Percentiles rank a stretch among this genome's conserved stretches.
Evolutionary conservation across 2,329 filamentous ascomycete species (phyloP).

Genomic region (Trichoderma gracile): DNA sequence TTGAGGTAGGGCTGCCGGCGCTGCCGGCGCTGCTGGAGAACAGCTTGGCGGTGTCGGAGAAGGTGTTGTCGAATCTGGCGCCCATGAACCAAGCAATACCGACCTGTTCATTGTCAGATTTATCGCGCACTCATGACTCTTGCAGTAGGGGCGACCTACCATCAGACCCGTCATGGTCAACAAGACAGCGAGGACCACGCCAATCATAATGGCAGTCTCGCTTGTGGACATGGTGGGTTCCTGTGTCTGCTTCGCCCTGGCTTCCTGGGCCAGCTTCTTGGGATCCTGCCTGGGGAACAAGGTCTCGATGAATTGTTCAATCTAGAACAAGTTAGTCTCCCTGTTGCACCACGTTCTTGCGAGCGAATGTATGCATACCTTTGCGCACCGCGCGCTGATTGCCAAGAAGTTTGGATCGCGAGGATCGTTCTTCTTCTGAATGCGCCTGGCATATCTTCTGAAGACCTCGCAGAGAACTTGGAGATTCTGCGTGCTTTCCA

Average conservation of each 20-base stretch:
- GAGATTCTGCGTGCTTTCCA: slow-evolving; percentile 88
- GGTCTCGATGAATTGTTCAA: slow-evolving; percentile 93
- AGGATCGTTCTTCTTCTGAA: slow-evolving; percentile 92
- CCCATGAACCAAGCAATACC: slow-evolving; percentile 76
- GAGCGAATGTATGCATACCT: slow-evolving; percentile 52
- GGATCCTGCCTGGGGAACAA: slow-evolving; percentile 85
- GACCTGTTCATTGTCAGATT: slow-evolving; percentile 54
- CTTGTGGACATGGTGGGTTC: slow-evolving; percentile 54
- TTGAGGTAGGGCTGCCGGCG: slow-evolving; percentile 24
- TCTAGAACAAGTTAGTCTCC: slow-evolving; percentile 48
- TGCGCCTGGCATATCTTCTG: slow-evolving; percentile 72
- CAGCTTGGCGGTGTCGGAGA: slow-evolving; percentile 13
- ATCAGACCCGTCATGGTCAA: slow-evolving; percentile 71
- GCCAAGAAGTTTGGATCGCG: slow-evolving; percentile 88
- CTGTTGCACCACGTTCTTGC: slow-evolving; percentile 23
- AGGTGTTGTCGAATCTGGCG: slow-evolving; percentile 68
- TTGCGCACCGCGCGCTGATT: slow-evolving; percentile 87
- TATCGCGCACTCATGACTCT: not conserved
- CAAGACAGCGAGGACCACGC: slow-evolving; percentile 68
- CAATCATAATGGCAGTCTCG: slow-evolving; percentile 66
- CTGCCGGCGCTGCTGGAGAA: not conserved
- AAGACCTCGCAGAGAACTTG: slow-evolving; percentile 79
- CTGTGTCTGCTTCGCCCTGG: slow-evolving; percentile 40
- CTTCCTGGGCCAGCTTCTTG: slow-evolving; percentile 52
- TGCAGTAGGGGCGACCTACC: slow-evolving; percentile 56